Evolutionary conservation across 2,329 filamentous ascomycete species (phyloP), one percentile per base, ranked within the genome.

Genomic region (Fusarium verrucosum): DNA sequence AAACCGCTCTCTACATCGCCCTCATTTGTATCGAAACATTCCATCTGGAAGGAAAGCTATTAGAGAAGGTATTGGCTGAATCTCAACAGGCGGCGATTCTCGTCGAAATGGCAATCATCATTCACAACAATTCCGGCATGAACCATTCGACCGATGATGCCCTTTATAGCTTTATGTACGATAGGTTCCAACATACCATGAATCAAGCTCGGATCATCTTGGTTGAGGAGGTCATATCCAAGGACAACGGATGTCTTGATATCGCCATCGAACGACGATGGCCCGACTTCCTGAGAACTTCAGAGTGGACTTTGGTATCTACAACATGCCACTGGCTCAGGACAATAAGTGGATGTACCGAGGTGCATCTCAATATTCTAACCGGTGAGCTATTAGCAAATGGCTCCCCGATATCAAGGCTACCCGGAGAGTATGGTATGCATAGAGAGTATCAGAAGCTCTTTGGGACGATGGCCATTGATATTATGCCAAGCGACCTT

Each of bases 401-500:
- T 3, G 60, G 66, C 0, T 25, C 23, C 3, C 66, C 58, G 1
- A 14, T 70, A 2, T 41, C 67, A 7, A 58, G 64, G 13, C 38
- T 68, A 1, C 61, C 66, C 1, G 20, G 23, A 1, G 47, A 63
- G 0, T 61, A 61, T 16, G 58, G 56, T 7, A 7, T 36, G 2
- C 58, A 66, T 1, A 0, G 5, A 0, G 58, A 70, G 11, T 68
- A 68, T n/a, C 10, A n/a, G 4, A 55, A 32, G 10, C 40, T 70
- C 0, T 71, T 72, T 11, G 59, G 66, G 1, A 20, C 28, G 0
- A 7, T 60, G 6, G 25, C 57, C 3, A 20, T 71, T 22, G 62
- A 71, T 3, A 62, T 70, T 1, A 65, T 59, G 66, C 70, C 69
- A 0, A 70, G 61, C 13, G 17, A 49, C 1, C 3, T 60, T 3